These are phyloP conservation scores for Cenchrus americanus DNA, from an alignment of 176 grass and related monocot genomes.

Conservation along the genomic window DNA sequence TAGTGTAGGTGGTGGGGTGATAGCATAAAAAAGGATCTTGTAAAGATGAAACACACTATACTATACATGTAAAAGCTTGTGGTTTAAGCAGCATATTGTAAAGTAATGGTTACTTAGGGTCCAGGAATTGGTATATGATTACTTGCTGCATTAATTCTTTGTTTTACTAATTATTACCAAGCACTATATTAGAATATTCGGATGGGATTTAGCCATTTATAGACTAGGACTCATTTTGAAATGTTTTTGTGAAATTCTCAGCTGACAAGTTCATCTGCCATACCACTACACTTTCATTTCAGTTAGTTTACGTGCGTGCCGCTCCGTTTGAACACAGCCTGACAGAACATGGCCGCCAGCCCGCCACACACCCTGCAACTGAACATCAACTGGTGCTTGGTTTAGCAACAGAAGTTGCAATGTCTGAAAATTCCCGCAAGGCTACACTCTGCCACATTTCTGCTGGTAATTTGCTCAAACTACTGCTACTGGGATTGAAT, in stretches of 20 bases:
- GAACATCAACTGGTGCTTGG: not conserved
- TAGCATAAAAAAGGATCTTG: conserved; percentile 76
- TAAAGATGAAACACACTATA: conserved; percentile 75
- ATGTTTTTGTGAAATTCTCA: not conserved
- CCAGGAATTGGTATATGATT: conserved; percentile 16
- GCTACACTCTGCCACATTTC: not conserved
- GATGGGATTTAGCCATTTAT: no score
- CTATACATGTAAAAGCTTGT: conserved; percentile 74
- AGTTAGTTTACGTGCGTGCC: no score
- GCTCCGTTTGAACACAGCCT: no score
- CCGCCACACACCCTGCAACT: not conserved
- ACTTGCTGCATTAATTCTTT: not conserved
- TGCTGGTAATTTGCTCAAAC: not conserved
- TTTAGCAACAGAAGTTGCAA: not conserved
- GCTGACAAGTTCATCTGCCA: not conserved
- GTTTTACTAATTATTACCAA: not conserved
- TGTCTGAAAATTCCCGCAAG: not conserved
- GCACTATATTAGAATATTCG: not conserved
- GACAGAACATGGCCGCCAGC: not conserved
- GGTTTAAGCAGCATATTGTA: conserved; percentile 52
- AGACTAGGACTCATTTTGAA: not conserved
- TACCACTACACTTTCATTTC: no score
- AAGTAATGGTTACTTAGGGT: conserved; percentile 47
- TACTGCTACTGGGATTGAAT: no score
- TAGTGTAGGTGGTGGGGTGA: conserved; percentile 60